Evolutionary conservation across 495 filamentous ascomycete species (phyloP), one percentile per base, ranked within the genome.

Genomic region (Aspergillus hancockii): DNA sequence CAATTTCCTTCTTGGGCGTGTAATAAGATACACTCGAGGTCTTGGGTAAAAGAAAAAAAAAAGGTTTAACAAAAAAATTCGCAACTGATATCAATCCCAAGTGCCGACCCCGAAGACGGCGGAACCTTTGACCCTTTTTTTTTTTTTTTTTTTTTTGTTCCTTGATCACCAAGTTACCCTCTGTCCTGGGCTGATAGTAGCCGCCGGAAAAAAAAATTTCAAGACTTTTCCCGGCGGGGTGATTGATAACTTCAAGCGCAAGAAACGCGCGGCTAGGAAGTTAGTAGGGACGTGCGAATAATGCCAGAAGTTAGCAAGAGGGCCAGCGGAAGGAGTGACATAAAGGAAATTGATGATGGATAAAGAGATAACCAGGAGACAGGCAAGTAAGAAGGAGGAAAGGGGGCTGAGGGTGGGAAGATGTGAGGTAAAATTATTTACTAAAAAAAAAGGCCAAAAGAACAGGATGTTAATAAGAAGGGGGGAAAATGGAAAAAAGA

Each of bases 381-480:
- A 22, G 30, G 31, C 31, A 28, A 43, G 61, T 51, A 19, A 57
- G 34, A 56, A 65, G 63, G 63, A 67, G 68, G 60, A 61, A 66
- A n/a, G 56, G 52, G 57, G 60, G 50, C 34, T 38, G 61, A 66
- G 56, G 64, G 59, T 57, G 63, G 60, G 63, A 71, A 74, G 68
- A 64, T 65, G 62, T 74, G 75, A 74, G 71, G 76, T 79, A 75
- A 79, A 77, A 70, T 64, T 61, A 74, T 80, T 78, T 71, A 73
- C 68, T 77, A 80, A 79, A 71, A 67, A 60, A 54, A 65, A 65
- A 57, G 45, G 52, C 65, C 61, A 30, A 54, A 65, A 64, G 64
- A 69, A 70, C 62, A 38, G 34, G 34, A 38, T 66, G 47, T 58
- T 60, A 61, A 56, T 62, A 57, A 53, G 31, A 59, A 46, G 46